phyloP scores from a whole-genome alignment of 2,329 filamentous ascomycete species.

The Penicillium polonicum region DNA sequence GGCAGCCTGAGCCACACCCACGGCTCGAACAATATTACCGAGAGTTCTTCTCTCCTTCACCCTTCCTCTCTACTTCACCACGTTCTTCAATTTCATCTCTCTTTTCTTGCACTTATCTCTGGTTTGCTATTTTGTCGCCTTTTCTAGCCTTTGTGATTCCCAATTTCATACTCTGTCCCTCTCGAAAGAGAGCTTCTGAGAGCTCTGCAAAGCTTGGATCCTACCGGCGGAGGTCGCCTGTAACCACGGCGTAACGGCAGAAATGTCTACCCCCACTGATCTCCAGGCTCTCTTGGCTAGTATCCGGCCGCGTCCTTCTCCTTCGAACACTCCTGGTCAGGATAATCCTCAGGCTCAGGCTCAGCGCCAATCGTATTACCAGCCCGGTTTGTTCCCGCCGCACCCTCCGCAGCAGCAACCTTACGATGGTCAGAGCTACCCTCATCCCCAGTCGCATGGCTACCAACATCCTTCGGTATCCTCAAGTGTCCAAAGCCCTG shows the following conservation, averaged over 20 bases:
- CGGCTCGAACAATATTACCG: slow-evolving; percentile 17
- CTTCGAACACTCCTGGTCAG: slow-evolving; percentile 32
- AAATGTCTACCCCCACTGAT: slow-evolving; percentile 50
- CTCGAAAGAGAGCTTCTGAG: slow-evolving; percentile 37
- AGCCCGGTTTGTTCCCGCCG: slow-evolving; percentile 32
- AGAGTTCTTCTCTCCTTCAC: slow-evolving; percentile 22
- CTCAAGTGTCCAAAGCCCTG: slow-evolving; percentile 58
- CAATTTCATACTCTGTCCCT: slow-evolving; percentile 16
- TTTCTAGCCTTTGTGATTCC: slow-evolving; percentile 14
- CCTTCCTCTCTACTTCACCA: slow-evolving; percentile 23
- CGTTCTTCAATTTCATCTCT: slow-evolving; percentile 23
- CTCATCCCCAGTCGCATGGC: slow-evolving; percentile 36
- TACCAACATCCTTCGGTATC: slow-evolving; percentile 59
- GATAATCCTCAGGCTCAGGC: slow-evolving; percentile 24
- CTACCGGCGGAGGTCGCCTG: slow-evolving; percentile 30
- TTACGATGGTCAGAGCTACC: slow-evolving; percentile 35
- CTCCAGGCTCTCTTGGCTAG: slow-evolving; percentile 49
- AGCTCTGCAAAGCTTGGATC: slow-evolving; percentile 29
- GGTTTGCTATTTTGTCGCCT: slow-evolving; percentile 20
- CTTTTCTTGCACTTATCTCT: slow-evolving; percentile 16
- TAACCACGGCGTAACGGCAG: slow-evolving; percentile 37
- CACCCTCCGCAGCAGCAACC: slow-evolving; percentile 31
- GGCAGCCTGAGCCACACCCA: slow-evolving; percentile 19
- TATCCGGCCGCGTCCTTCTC: slow-evolving; percentile 44
- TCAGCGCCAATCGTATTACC: slow-evolving; percentile 29